Percentiles rank a stretch among this genome's conserved stretches.
phyloP scores from a whole-genome alignment of 768 basidiomycete species.

The Neoboletus magnificus region DNA sequence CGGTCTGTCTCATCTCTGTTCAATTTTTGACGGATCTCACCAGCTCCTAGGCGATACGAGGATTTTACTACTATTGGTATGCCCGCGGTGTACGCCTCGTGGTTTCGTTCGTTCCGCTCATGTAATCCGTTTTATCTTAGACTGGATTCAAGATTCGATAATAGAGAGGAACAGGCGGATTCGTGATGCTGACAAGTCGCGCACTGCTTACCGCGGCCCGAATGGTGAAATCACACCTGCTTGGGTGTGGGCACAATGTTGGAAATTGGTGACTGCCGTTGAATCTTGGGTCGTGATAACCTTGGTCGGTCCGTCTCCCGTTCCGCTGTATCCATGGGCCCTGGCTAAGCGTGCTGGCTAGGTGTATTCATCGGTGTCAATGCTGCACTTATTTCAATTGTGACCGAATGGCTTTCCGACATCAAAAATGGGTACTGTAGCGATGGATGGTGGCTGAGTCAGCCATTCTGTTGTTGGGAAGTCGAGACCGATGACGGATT shows the following conservation, averaged over 20 bases:
- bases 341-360: constrained; percentile 30
- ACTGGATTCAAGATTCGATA: constrained; percentile 96
- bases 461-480: constrained; percentile 98
- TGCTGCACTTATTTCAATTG: constrained; percentile 92
- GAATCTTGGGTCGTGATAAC: constrained; percentile 93
- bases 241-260: constrained; percentile 61
- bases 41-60: constrained; percentile 71
- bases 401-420: constrained; percentile 97
- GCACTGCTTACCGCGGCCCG: constrained; percentile 46
- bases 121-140: constrained; percentile 38
- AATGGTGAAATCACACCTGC: constrained; percentile 48
- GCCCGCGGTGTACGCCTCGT: constrained; percentile 21
- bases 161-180: constrained; percentile 81
- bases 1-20: constrained; percentile 38
- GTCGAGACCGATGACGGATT: constrained; percentile 78
- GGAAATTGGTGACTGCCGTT: constrained; percentile 60
- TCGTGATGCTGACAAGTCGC: constrained; percentile 44
- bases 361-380: constrained; percentile 90
- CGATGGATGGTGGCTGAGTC: constrained; percentile 98
- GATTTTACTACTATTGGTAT: constrained; percentile 93
- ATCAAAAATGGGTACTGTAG: constrained; percentile 97
- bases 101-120: constrained; percentile 11
- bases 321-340: background rate
- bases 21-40: constrained; percentile 11
- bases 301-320: constrained; percentile 71